Evolutionary conservation across 768 basidiomycete genomes (phyloP).

Genomic region (Glaciozyma martinii): DNA sequence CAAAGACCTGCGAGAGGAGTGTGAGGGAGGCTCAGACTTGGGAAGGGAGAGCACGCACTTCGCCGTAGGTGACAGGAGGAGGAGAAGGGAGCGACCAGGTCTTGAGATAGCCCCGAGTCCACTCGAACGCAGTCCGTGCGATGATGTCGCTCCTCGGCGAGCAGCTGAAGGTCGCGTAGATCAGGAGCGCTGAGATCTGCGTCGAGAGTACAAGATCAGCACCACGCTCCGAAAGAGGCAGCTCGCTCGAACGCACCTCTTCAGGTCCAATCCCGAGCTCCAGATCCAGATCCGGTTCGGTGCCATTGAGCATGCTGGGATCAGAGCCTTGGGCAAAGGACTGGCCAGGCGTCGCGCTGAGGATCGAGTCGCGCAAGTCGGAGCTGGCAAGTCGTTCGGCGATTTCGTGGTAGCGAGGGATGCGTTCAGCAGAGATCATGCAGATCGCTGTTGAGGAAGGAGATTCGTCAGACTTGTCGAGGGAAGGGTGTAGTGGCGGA

Average conservation of each 20-base stretch:
- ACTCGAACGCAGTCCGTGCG: background rate
- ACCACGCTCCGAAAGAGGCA: background rate
- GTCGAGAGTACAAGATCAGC: background rate
- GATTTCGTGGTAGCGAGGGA: background rate
- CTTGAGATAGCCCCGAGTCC: conserved; percentile 2
- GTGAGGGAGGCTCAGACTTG: background rate
- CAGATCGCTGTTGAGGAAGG: too few species aligned
- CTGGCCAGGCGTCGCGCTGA: background rate
- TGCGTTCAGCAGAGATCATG: background rate
- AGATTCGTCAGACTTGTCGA: too few species aligned
- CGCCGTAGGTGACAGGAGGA: conserved; percentile 2
- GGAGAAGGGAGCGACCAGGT: background rate
- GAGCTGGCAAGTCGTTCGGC: background rate
- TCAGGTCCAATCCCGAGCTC: conserved; percentile 3
- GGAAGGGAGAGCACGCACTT: background rate
- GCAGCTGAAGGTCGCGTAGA: background rate
- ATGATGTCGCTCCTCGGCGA: conserved; percentile 1
- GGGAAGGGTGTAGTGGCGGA: too few species aligned
- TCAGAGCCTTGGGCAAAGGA: background rate
- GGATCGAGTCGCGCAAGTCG: background rate
- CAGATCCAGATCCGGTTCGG: background rate
- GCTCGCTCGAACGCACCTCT: background rate
- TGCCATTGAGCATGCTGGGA: background rate
- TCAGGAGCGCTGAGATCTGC: background rate
- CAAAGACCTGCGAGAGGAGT: background rate